Percentiles rank a stretch among this genome's conserved stretches.
Conservation (phyloP, 352 stramenopile species). For the Globisporangium barbulae region DNA sequence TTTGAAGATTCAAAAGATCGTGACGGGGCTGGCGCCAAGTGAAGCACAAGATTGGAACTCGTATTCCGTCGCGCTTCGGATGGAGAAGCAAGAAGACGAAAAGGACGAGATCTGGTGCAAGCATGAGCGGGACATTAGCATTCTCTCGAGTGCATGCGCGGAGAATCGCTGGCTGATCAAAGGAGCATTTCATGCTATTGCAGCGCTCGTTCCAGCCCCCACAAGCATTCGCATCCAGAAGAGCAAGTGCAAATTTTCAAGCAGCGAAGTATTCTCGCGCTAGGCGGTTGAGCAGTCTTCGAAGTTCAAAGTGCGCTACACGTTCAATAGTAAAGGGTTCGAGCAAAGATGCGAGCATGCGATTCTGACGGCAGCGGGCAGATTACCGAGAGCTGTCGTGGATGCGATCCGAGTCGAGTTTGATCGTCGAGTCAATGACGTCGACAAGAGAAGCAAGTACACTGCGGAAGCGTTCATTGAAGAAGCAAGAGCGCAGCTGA, state of each 20-base stretch:
- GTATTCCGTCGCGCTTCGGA: conserved; percentile 9
- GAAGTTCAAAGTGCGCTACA: conserved; percentile 17
- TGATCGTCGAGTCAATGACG: not conserved
- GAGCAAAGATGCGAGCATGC: conserved; percentile 13
- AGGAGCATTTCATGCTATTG: conserved; percentile 30
- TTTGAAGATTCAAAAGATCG: not conserved
- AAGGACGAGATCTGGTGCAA: conserved; percentile 8
- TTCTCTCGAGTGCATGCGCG: not conserved
- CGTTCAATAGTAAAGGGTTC: conserved; percentile 7
- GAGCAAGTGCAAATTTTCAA: conserved; percentile 14
- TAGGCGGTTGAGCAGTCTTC: conserved; percentile 23
- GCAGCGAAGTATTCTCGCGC: conserved; percentile 13
- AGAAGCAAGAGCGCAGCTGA: not conserved
- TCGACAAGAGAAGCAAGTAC: not conserved
- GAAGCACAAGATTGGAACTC: conserved; percentile 6
- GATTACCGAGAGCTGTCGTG: not conserved
- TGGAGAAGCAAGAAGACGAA: conserved; percentile 14
- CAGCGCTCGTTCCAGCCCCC: conserved; percentile 23
- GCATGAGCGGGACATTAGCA: not conserved
- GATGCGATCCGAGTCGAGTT: not conserved
- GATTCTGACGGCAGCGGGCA: not conserved
- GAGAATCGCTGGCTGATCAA: conserved; percentile 30
- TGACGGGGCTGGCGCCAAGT: not conserved
- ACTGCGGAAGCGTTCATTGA: not conserved
- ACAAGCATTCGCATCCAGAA: conserved; percentile 18